A percentile compares a stretch with the other conserved stretches of the same genome.
Conservation (phyloP, 1,284 basidiomycete species). For the Exobasidium cylindrosporum region DNA sequence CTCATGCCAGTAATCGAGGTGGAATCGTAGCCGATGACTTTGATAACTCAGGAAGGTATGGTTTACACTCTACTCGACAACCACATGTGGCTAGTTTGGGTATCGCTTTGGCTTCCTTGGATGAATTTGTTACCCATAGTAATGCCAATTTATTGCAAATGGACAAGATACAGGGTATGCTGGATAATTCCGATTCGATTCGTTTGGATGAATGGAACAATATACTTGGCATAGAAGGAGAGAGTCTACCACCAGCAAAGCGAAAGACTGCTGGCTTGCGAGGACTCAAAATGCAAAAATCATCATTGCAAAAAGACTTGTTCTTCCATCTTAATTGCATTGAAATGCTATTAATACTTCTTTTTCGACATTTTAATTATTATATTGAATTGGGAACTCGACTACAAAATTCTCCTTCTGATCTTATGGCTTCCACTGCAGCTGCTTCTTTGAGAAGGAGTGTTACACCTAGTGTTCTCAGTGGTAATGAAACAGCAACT, state of each 20-base stretch:
- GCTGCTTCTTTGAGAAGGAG: slow-evolving; percentile 7
- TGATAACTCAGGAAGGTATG: slow-evolving; percentile 9
- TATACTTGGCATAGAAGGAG: slow-evolving; percentile 28
- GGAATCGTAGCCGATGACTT: not conserved
- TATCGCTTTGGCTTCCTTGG: slow-evolving; percentile 68
- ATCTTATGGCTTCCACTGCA: not conserved
- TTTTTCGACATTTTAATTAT: slow-evolving; percentile 76
- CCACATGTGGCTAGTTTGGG: slow-evolving; percentile 68
- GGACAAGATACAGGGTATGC: slow-evolving; percentile 67
- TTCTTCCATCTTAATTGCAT: slow-evolving; percentile 65
- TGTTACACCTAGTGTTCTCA: not conserved
- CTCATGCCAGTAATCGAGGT: not conserved
- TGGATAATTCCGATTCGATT: slow-evolving; percentile 69
- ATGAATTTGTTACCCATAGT: slow-evolving; percentile 64
- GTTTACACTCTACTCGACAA: slow-evolving; percentile 13
- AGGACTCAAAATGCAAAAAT: slow-evolving; percentile 62
- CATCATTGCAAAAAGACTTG: slow-evolving; percentile 59
- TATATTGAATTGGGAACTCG: slow-evolving; percentile 54
- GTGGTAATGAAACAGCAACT: slow-evolving; percentile 3
- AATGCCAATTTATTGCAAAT: slow-evolving; percentile 67
- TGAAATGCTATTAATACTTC: slow-evolving; percentile 77
- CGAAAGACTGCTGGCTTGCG: slow-evolving; percentile 61
- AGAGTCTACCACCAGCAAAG: slow-evolving; percentile 24
- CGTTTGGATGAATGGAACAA: slow-evolving; percentile 70
- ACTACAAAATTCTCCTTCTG: not conserved